Conservation (phyloP, 768 basidiomycete genomes). For the Boletus bicolor region DNA sequence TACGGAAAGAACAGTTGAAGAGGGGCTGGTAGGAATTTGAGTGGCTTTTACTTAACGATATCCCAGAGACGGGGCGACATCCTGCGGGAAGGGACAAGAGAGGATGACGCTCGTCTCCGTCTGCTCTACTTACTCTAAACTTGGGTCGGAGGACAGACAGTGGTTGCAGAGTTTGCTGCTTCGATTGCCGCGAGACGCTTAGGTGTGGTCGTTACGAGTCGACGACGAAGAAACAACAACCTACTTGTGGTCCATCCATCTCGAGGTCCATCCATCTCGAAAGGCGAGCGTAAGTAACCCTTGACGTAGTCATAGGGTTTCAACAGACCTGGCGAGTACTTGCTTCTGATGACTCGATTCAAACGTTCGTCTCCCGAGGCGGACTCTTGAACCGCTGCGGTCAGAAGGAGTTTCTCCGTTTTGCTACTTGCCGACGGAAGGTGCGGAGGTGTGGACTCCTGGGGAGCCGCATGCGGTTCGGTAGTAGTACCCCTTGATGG, state of each 20-base stretch:
- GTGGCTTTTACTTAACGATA: constrained; percentile 46
- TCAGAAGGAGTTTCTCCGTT: constrained; percentile 86
- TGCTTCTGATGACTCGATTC: constrained; percentile 88
- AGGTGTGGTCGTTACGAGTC: neutral
- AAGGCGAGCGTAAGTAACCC: constrained; percentile 75
- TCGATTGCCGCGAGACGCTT: constrained; percentile 87
- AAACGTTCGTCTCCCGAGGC: constrained; percentile 89
- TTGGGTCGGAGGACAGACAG: constrained; percentile 82
- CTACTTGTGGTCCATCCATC: constrained; percentile 80
- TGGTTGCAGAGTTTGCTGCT: constrained; percentile 88
- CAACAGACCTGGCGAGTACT: constrained; percentile 92
- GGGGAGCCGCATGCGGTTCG: constrained; percentile 22
- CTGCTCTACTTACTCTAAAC: constrained; percentile 57
- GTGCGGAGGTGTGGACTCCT: constrained; percentile 46
- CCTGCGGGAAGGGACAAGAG: constrained; percentile 35
- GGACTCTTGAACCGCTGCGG: constrained; percentile 91
- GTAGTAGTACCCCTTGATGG: constrained; percentile 17
- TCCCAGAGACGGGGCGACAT: constrained; percentile 84
- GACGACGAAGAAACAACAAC: constrained; percentile 13
- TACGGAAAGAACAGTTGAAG: constrained; percentile 22
- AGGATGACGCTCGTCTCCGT: neutral
- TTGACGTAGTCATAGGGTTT: constrained; percentile 97
- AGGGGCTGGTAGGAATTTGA: neutral
- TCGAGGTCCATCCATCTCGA: constrained; percentile 58
- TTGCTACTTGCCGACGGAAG: constrained; percentile 66